A percentile compares a stretch with the other conserved stretches of the same genome.
These are phyloP conservation scores for Cubamyces lactineus DNA, from an alignment of 768 basidiomycete species.

Conservation along the genomic window DNA sequence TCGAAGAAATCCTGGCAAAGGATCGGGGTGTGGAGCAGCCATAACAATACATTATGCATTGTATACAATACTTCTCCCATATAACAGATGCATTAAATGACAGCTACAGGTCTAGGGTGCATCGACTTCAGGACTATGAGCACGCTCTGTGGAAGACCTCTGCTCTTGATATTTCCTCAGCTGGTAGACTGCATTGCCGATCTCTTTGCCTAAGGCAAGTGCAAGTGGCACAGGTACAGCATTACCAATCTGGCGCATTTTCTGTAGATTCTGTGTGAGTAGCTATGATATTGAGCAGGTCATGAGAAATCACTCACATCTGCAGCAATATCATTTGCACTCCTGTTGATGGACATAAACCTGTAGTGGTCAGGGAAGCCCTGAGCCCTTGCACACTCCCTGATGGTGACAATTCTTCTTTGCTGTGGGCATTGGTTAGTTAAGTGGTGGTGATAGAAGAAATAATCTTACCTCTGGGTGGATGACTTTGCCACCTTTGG, in stretches of 20 bases:
- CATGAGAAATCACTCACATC: constrained; percentile 51
- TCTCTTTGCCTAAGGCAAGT: constrained; percentile 55
- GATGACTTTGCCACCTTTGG: constrained; percentile 48
- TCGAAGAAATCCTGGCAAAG: constrained; percentile 73
- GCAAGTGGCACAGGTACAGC: constrained; percentile 77
- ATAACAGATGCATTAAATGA: not conserved
- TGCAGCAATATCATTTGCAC: constrained; percentile 39
- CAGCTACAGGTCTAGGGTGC: not conserved
- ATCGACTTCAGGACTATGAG: constrained; percentile 21
- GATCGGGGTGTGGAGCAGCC: constrained; percentile 14
- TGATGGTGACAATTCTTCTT: constrained; percentile 68
- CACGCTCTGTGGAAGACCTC: not conserved
- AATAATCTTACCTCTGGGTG: constrained; percentile 47
- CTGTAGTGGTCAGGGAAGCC: constrained; percentile 75
- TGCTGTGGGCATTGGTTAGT: constrained; percentile 46
- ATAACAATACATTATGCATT: not conserved
- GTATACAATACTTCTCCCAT: not conserved
- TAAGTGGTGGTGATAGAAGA: not conserved
- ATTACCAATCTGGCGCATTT: constrained; percentile 79
- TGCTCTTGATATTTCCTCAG: constrained; percentile 49
- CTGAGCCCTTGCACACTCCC: constrained; percentile 74
- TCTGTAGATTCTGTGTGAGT: constrained; percentile 45
- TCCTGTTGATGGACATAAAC: constrained; percentile 54
- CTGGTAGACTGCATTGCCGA: constrained; percentile 49
- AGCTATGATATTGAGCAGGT: constrained; percentile 1